A percentile compares a stretch with the other conserved stretches of the same genome.
Conservation (phyloP, 441 rosid species). For the Erodium trifolium region DNA sequence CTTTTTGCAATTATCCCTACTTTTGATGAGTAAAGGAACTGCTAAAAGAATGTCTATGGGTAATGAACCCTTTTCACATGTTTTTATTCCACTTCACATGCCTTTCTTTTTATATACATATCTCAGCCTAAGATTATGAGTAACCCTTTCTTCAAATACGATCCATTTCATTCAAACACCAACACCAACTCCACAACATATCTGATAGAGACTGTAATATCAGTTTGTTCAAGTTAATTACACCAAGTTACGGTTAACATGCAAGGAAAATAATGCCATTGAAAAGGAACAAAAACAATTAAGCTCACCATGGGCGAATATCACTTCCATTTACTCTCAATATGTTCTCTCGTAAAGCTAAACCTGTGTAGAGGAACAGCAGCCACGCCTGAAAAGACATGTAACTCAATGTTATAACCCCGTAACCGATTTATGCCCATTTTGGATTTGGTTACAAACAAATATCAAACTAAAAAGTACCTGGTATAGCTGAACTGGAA, state of each 20-base stretch:
- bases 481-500: slow-evolving; percentile 93
- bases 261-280: background rate
- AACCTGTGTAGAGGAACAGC: slow-evolving; percentile 83
- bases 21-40: too few relatives aligned
- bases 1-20: too few relatives aligned
- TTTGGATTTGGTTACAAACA: background rate
- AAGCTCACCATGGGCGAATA: slow-evolving; percentile 77
- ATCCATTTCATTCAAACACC: background rate
- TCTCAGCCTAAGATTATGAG: too few relatives aligned
- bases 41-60: too few relatives aligned
- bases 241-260: background rate
- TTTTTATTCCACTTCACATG: too few relatives aligned
- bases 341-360: slow-evolving; percentile 90
- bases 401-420: slow-evolving; percentile 13
- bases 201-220: background rate
- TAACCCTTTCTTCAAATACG: too few relatives aligned
- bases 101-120: too few relatives aligned
- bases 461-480: slow-evolving; percentile 24
- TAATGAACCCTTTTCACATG: too few relatives aligned
- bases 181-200: background rate
- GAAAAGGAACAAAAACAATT: background rate
- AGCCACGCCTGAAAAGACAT: slow-evolving; percentile 69
- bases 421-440: background rate
- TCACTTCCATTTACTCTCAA: slow-evolving; percentile 93
- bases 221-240: background rate